These are phyloP conservation scores for Boletellus dicymbophilus DNA, from an alignment of 1,284 basidiomycete species.

Conservation along the genomic window DNA sequence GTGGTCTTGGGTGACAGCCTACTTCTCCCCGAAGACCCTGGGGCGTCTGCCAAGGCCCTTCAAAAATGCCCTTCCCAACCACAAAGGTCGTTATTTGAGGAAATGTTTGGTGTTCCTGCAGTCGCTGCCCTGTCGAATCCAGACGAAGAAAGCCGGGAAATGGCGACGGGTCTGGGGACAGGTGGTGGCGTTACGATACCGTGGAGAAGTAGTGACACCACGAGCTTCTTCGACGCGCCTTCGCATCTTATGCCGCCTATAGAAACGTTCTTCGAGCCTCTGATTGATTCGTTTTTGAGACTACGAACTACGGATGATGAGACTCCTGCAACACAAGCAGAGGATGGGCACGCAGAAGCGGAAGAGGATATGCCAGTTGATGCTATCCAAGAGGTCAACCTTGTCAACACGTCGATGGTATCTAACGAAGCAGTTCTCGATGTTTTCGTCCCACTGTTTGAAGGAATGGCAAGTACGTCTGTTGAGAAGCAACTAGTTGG, in stretches of 20 bases:
- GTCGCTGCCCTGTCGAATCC: conserved; percentile 40
- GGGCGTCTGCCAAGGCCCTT: conserved; percentile 46
- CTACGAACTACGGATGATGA: conserved; percentile 34
- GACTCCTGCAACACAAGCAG: conserved; percentile 21
- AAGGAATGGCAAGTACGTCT: conserved; percentile 27
- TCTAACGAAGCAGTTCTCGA: conserved; percentile 21
- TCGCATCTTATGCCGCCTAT: conserved; percentile 83
- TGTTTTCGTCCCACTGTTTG: conserved; percentile 30
- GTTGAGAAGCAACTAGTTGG: background rate
- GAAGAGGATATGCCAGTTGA: conserved; percentile 50
- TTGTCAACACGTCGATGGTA: conserved; percentile 6
- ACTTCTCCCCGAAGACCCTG: conserved; percentile 41
- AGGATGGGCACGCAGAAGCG: conserved; percentile 31
- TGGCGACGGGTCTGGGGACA: conserved; percentile 19
- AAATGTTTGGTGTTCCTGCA: conserved; percentile 78
- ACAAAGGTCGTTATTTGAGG: conserved; percentile 75
- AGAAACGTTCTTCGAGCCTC: conserved; percentile 70
- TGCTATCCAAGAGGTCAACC: conserved; percentile 23
- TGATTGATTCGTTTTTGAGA: conserved; percentile 70
- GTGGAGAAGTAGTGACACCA: conserved; percentile 42
- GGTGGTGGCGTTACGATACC: conserved; percentile 24
- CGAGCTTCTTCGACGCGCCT: conserved; percentile 70
- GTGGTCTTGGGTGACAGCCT: conserved; percentile 64
- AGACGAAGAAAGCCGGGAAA: conserved; percentile 12
- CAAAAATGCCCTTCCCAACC: conserved; percentile 30